Evolutionary conservation across 1,284 basidiomycete species (phyloP).

Genomic region (Singerocomus inundabilis): DNA sequence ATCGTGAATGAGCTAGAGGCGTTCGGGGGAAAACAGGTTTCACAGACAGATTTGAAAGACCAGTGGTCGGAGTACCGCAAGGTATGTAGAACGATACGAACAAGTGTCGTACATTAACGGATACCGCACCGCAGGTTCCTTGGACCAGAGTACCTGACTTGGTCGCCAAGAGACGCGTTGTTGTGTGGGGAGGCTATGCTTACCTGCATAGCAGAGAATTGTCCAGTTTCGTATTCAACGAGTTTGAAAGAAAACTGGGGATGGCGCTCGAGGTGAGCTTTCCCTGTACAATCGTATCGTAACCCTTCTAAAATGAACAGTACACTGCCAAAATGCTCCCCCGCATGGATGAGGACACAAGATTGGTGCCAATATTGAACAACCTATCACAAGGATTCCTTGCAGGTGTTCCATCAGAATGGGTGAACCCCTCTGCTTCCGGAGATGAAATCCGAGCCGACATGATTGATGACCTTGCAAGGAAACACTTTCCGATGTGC

Average conservation of each 20-base stretch:
- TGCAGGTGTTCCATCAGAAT: conserved; percentile 86
- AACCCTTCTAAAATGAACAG: conserved; percentile 39
- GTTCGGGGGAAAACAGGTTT: conserved; percentile 25
- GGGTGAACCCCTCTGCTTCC: conserved; percentile 54
- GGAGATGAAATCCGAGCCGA: conserved; percentile 82
- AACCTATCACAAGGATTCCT: conserved; percentile 95
- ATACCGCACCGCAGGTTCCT: conserved; percentile 41
- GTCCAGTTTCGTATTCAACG: conserved; percentile 86
- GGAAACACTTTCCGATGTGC: conserved; percentile 92
- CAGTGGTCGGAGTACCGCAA: conserved; percentile 58
- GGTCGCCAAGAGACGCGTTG: conserved; percentile 82
- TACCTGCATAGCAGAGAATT: conserved; percentile 85
- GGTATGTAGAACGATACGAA: conserved; percentile 36
- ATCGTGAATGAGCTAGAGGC: conserved; percentile 54
- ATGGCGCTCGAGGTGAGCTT: conserved; percentile 74
- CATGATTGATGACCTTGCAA: conserved; percentile 89
- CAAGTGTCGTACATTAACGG: background rate
- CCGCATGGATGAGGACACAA: conserved; percentile 93
- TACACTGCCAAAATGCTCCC: conserved; percentile 87
- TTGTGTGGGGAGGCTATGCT: conserved; percentile 81
- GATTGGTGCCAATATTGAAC: conserved; percentile 86
- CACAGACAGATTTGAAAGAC: accelerated
- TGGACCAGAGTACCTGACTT: conserved; percentile 96
- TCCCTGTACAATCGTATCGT: background rate
- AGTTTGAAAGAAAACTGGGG: conserved; percentile 78